Conservation (phyloP, 2,329 filamentous ascomycete species). For the Endocalyx cinctus region DNA sequence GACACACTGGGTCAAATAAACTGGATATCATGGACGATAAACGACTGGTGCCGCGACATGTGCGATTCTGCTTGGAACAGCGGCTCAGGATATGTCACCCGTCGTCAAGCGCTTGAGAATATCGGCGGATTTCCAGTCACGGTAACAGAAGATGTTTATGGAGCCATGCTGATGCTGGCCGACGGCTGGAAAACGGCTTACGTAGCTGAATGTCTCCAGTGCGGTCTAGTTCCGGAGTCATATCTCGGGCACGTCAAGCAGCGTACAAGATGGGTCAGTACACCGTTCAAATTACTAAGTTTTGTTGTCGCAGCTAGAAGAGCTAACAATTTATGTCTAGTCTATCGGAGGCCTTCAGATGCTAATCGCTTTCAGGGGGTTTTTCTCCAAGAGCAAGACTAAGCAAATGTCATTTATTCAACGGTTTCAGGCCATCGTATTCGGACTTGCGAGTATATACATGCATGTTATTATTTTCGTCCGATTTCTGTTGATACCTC, state of each 20-base stretch:
- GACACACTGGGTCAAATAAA: slow-evolving; percentile 5
- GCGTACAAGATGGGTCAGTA: slow-evolving; percentile 4
- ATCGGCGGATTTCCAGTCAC: slow-evolving; percentile 2
- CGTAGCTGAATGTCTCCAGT: slow-evolving; percentile 2
- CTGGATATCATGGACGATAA: slow-evolving; percentile 2
- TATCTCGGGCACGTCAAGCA: slow-evolving; percentile 5
- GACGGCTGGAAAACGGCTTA: slow-evolving; percentile 4
- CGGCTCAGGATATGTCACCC: slow-evolving; percentile 3
- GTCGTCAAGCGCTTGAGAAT: slow-evolving; percentile 1
- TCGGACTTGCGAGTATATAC: not conserved
- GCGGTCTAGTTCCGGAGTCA: slow-evolving; percentile 1
- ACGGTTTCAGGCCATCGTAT: not conserved
- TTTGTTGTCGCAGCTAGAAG: not conserved
- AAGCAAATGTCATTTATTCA: not conserved
- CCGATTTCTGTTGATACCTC: not conserved
- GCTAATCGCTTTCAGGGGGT: not conserved
- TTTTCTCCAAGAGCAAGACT: not conserved
- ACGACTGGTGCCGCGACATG: slow-evolving; percentile 2
- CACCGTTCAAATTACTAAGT: slow-evolving; percentile 1
- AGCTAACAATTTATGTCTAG: too few relatives aligned
- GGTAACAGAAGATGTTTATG: slow-evolving; percentile 3
- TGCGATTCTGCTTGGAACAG: slow-evolving; percentile 3
- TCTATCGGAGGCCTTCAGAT: not conserved
- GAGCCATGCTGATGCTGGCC: slow-evolving; percentile 3
- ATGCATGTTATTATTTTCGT: not conserved